Base-by-base conservation (phyloP, 2,329 filamentous ascomycete species). In the Colletotrichum karsti region DNA sequence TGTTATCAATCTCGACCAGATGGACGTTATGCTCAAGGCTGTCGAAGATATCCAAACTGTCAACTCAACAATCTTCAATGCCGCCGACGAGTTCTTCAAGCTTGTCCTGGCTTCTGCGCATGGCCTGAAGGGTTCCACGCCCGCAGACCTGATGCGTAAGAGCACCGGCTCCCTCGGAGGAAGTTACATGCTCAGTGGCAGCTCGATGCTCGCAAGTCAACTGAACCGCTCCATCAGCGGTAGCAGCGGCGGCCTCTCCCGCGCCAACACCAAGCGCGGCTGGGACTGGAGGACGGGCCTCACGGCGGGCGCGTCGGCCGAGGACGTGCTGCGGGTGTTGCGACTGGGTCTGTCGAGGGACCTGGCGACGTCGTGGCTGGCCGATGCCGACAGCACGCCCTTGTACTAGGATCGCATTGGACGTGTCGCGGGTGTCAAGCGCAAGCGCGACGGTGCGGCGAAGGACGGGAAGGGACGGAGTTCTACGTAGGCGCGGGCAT, bases 271-370 rank as follows among this genome's bases (percentile, higher is more conserved):
- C 35, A 84, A 88, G 71, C 83, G 92, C 59, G 89, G 89, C 12
- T 94, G 92, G 92, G 91, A 95, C 78, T 95, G 92, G 93, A 84
- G 93, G 72, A 83, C 82, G 78, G 93, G 92, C 90, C 82, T 97
- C 92, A 91, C 83, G 89, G 75, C 87, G 30, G 84, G 83, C 10
- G 88, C 87, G 18, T 89, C 82, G 70, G 92, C 90, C 0, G 84
- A 85, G 53, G 92, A 95, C 70, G 84, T 98, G n/a, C 80, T 97
- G 67, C 85, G 86, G 71, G 87, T 91, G 71, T 77, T 97, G 78
- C 87, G 95, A 71, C 78, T 93, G 57, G 92, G 91, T 3, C 78
- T 97, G 74, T 92, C 93, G 13, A 89, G 87, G 77, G 93, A 96
- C 72, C 80, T 97, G 75, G 91, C 89, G 13, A 87, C 84, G 74